phyloP scores from a whole-genome alignment of 2,329 filamentous ascomycete species.

The Penicillium sclerotiorum region DNA sequence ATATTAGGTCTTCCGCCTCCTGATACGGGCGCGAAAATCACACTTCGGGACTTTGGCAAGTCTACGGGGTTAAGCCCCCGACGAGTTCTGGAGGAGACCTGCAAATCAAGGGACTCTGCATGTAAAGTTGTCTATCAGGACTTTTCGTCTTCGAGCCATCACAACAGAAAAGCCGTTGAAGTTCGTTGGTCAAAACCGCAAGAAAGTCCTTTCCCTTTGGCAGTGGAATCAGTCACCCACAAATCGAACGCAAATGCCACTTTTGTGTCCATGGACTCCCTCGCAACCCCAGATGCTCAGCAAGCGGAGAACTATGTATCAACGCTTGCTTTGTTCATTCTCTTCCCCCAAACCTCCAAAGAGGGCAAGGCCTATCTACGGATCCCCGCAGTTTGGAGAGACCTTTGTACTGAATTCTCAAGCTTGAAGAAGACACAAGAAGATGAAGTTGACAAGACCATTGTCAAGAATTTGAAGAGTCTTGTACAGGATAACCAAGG shows the following conservation, averaged over 20 bases:
- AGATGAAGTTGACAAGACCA: slow-evolving; percentile 70
- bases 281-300: slow-evolving; percentile 72
- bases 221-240: slow-evolving; percentile 46
- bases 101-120: slow-evolving; percentile 67
- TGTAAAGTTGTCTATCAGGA: slow-evolving; percentile 69
- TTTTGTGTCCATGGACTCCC: slow-evolving; percentile 70
- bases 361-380: slow-evolving; percentile 84
- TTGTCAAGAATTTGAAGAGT: slow-evolving; percentile 64
- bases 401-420: slow-evolving; percentile 80
- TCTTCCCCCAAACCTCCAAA: slow-evolving; percentile 75
- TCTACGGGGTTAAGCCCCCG: slow-evolving; percentile 75
- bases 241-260: slow-evolving; percentile 51
- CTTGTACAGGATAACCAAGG: slow-evolving; percentile 41
- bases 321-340: slow-evolving; percentile 76
- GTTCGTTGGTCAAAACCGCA: slow-evolving; percentile 80
- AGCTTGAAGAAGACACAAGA: slow-evolving; percentile 69
- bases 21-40: slow-evolving; percentile 44
- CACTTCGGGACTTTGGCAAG: slow-evolving; percentile 81
- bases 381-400: slow-evolving; percentile 78
- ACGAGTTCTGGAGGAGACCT: slow-evolving; percentile 81
- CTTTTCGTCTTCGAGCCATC: slow-evolving; percentile 73
- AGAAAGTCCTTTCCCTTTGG: slow-evolving; percentile 49
- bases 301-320: slow-evolving; percentile 89
- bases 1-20: slow-evolving; percentile 45
- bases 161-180: slow-evolving; percentile 72